These are phyloP conservation scores for Skeletonema tropicum DNA, from an alignment of 108 stramenopile genomes.

Conservation along the genomic window DNA sequence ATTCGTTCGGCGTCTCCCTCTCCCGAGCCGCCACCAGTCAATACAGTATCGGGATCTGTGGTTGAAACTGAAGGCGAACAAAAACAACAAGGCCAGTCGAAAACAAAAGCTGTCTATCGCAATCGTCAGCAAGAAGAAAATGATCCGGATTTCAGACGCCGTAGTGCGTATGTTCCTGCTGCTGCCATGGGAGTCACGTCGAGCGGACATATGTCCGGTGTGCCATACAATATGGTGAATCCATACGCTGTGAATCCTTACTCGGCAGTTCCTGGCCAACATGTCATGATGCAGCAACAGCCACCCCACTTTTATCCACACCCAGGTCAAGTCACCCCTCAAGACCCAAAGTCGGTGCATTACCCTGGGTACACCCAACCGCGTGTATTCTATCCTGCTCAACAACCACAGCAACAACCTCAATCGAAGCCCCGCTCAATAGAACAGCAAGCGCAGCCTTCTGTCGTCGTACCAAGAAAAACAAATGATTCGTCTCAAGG, in stretches of 20 bases:
- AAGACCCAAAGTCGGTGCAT: background rate
- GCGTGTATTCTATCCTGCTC: constrained; percentile 20
- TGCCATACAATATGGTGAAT: constrained; percentile 1
- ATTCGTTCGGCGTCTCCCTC: constrained; percentile 1
- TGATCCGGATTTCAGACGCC: constrained; percentile 89
- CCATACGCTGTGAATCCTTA: constrained; percentile 1
- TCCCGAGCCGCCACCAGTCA: constrained; percentile 5
- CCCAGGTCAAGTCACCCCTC: background rate
- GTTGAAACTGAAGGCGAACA: constrained; percentile 2
- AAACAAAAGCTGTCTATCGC: constrained; percentile 78
- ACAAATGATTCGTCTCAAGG: background rate
- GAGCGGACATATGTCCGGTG: background rate
- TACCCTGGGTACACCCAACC: constrained; percentile 9
- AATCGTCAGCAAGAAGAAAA: constrained; percentile 82
- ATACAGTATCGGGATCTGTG: constrained; percentile 3
- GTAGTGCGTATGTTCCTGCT: constrained; percentile 19
- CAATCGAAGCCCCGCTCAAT: constrained; percentile 11
- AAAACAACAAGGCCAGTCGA: background rate
- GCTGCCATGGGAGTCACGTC: background rate
- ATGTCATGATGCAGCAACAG: constrained; percentile 5
- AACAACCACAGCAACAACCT: constrained; percentile 3
- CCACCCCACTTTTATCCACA: constrained; percentile 6
- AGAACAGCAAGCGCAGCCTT: background rate
- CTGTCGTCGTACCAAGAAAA: background rate
- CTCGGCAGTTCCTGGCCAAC: background rate